Conservation (phyloP, 371 early-diverging fungal genomes). For the Neoconidiobolus thromboides region DNA sequence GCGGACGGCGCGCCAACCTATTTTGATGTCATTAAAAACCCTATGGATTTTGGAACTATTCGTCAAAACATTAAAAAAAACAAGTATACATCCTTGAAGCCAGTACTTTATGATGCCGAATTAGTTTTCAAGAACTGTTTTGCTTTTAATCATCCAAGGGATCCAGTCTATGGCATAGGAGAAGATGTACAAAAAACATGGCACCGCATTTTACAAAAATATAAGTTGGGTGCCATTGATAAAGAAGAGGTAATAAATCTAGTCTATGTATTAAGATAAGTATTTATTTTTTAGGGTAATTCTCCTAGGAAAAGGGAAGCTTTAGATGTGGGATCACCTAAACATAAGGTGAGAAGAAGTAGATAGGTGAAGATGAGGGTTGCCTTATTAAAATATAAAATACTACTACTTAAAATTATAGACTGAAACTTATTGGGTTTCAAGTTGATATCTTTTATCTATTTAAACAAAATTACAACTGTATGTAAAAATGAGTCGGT, state of each 20-base stretch:
- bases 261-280: too few relatives aligned
- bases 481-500: too few relatives aligned
- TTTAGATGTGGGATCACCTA: neutral
- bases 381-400: too few relatives aligned
- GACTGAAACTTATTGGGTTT: too few relatives aligned
- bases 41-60: slow-evolving; percentile 36
- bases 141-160: slow-evolving; percentile 64
- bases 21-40: slow-evolving; percentile 29
- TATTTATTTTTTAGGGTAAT: too few relatives aligned
- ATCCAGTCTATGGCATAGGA: slow-evolving; percentile 45
- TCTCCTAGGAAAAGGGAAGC: too few relatives aligned
- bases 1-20: slow-evolving; percentile 30
- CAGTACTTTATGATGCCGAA: slow-evolving; percentile 29
- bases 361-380: too few relatives aligned
- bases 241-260: neutral
- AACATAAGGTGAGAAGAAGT: too few relatives aligned
- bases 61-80: slow-evolving; percentile 18
- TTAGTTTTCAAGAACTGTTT: slow-evolving; percentile 73
- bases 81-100: slow-evolving; percentile 22
- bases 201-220: neutral
- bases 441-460: too few relatives aligned
- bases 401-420: too few relatives aligned
- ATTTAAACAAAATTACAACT: too few relatives aligned
- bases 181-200: slow-evolving; percentile 27
- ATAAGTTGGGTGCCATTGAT: neutral